Evolutionary conservation across 352 stramenopile genomes (phyloP), one percentile per base, ranked within the genome.

Genomic region (Phytophthora parvispora): DNA sequence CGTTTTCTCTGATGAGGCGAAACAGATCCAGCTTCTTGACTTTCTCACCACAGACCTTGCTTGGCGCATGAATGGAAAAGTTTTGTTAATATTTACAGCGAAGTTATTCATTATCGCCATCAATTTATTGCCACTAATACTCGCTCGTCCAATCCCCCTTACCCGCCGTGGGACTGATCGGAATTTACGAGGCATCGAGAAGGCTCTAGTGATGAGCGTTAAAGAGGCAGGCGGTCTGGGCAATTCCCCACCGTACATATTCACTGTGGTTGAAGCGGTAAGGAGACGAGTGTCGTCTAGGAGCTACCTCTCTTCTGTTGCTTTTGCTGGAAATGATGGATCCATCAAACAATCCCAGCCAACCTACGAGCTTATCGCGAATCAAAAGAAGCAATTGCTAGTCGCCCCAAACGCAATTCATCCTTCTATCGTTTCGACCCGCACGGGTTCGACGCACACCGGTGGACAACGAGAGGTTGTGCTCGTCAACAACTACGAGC

Each of bases 81-180:
- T 55, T 9, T 47, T 13, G 20, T 42, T 69, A 4, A 31, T 77
- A 16, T 76, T 77, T 43, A 24, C 13, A 0, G 31, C 55, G 45
- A 80, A 80, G 48, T 22, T 80, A 4, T 32, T n/a, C n/a, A 36
- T 80, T 22, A 40, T 80, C 4, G 58, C 24, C 5, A 20, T 48
- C 28, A 63, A 63, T 24, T 47, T 63, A 16, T 7, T 63, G 29
- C 56, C 56, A 9, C 12, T 63, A n/a, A 15, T 63, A 6, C 40
- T 63, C 24, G 28, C 42, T 53, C 43, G 20, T 9, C 15, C 42
- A 54, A 54, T 63, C 13, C 42, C 28, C 15, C 63, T 9, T 6
- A 15, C 13, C 34, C 15, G 12, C 34, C 34, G 29, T 51, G 43
- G 40, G 27, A 7, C 58, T 67, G 31, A 62, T 47, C 2, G 34